Evolutionary conservation across 345 rosid genomes (phyloP), one percentile per base, ranked within the genome.

Genomic region (Bruguiera sexangula): DNA sequence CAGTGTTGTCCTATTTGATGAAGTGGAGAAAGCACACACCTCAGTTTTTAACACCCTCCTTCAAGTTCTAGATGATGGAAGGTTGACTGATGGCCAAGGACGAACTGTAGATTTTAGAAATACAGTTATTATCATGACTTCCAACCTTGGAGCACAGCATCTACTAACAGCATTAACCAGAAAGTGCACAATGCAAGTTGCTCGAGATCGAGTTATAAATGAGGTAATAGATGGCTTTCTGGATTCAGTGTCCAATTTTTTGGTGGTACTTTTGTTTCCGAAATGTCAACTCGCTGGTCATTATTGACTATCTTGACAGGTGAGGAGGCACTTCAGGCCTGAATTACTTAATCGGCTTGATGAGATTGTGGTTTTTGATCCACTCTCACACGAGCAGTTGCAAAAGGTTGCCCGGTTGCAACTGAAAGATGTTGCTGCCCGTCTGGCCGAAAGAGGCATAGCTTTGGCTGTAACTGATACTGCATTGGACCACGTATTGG

Each of bases 31-130:
- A 65, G 96, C 98, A 5, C 98, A 88, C 52, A 75, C 85, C 16
- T 73, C 97, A 50, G 96, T 94, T 1, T 91, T 94, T 56, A 94
- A 91, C 76, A 84, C 96, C 0, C 86, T 94, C 20, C 95, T 94
- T 11, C 97, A 94, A 70, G 97, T 94, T n/a, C 67, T 94, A 76
- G 98, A 94, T 66, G 97, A 94, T 51, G 97, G 97, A 52, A 76
- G 98, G 65, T 66, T 91, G 54, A 94, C 95, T 2, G 97, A 89
- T 16, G 95, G 98, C 0, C 97, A 91, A 77, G 97, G 98, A 18
- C 86, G 96, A 34, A 94, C 93, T 0, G 96, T 94, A 0, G 93
- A 94, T 64, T 94, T 91, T 57, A 80, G 90, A 61, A 91, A 87
- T 24, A 82, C 96, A 0, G 88, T 94, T 30, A 89, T 91, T 13